Conservation (phyloP, 2,329 filamentous ascomycete genomes). For the Pestalotiopsis sp. region DNA sequence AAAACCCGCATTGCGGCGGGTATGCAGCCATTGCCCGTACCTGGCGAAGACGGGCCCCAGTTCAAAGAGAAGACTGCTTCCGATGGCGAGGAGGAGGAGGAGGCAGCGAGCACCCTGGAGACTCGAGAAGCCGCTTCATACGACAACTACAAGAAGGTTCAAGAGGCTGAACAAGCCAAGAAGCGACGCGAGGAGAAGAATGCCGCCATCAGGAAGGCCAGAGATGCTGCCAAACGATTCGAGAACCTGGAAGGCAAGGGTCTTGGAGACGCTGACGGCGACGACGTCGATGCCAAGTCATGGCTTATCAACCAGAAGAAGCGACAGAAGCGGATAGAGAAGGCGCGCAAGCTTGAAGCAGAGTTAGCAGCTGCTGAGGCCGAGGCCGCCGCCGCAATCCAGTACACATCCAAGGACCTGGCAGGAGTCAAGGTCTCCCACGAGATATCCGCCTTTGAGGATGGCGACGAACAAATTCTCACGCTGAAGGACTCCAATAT, state of each 20-base stretch:
- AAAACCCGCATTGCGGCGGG: slow-evolving; percentile 87
- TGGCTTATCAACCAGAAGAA: slow-evolving; percentile 94
- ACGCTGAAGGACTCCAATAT: slow-evolving; percentile 94
- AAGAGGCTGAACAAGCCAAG: slow-evolving; percentile 76
- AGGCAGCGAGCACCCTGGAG: slow-evolving; percentile 79
- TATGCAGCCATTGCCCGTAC: slow-evolving; percentile 85
- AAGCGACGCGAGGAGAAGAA: slow-evolving; percentile 77
- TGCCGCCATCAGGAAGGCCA: slow-evolving; percentile 83
- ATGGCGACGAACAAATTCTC: slow-evolving; percentile 83
- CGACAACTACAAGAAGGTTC: slow-evolving; percentile 69
- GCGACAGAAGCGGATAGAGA: slow-evolving; percentile 86
- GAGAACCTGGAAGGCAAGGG: slow-evolving; percentile 80
- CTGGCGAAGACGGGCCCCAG: slow-evolving; percentile 56
- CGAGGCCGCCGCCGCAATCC: slow-evolving; percentile 59
- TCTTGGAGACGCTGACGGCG: slow-evolving; percentile 72
- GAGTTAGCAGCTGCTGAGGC: slow-evolving; percentile 79
- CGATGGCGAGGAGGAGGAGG: slow-evolving; percentile 66
- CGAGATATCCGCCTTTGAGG: slow-evolving; percentile 79
- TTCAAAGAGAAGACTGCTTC: slow-evolving; percentile 40
- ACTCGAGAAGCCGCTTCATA: slow-evolving; percentile 73
- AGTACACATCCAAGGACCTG: slow-evolving; percentile 85
- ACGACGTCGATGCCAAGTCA: slow-evolving; percentile 74
- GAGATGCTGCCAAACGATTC: slow-evolving; percentile 79
- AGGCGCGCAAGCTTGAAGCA: slow-evolving; percentile 71
- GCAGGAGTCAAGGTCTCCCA: slow-evolving; percentile 92